Conservation (phyloP, 495 filamentous ascomycete genomes). For the Neurospora sp. region DNA sequence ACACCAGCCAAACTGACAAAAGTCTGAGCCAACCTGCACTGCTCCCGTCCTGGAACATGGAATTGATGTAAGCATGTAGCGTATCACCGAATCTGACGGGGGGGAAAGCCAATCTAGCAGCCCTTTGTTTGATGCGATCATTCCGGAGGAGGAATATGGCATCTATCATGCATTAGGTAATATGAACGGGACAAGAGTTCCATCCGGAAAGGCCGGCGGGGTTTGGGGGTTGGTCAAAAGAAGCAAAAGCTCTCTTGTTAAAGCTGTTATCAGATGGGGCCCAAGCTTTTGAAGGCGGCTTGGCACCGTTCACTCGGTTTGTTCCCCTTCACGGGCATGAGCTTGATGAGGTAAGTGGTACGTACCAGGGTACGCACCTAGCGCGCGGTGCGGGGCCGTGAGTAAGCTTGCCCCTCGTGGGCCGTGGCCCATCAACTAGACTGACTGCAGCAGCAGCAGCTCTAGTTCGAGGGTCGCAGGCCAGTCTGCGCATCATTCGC, state of each 20-base stretch:
- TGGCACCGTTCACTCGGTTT: not conserved
- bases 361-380: conserved; percentile 6
- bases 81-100: not conserved
- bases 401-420: conserved; percentile 28
- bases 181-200: not conserved
- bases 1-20: not conserved
- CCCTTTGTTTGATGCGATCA: not conserved
- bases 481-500: conserved; percentile 19
- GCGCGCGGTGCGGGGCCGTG: conserved; percentile 19
- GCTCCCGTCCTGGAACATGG: not conserved
- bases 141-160: not conserved
- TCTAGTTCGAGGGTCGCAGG: not conserved
- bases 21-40: not conserved
- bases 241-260: not conserved
- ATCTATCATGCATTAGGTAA: not conserved
- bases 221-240: not conserved
- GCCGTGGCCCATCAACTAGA: conserved; percentile 9
- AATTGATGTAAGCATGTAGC: not conserved
- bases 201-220: not conserved
- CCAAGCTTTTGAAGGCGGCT: not conserved
- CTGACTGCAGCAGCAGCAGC: not conserved
- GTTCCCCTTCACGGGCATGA: not conserved
- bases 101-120: not conserved
- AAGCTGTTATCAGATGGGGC: not conserved
- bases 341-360: not conserved